Evolutionary conservation across 768 basidiomycete genomes (phyloP), one percentile per base, ranked within the genome.

Genomic region (Epithele typhae): DNA sequence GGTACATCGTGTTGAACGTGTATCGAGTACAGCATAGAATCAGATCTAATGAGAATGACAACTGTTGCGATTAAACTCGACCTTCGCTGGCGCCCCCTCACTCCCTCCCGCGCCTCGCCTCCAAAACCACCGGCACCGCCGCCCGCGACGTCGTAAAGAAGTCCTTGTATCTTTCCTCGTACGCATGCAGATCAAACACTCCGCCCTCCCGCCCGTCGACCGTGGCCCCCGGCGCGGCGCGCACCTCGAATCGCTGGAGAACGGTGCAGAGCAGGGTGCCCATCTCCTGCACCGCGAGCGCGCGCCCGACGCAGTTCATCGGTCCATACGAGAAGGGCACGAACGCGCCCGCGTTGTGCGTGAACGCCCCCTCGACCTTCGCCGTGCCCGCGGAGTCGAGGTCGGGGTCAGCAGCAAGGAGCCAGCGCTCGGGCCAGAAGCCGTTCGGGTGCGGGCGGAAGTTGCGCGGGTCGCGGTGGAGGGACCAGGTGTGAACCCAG

Each of bases 261-360:
- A 71, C 40, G n/a, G 62, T 32, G 25, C 58, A 55, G 7, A 67
- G 22, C 18, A 69, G 49, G 34, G 51, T 57, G 37, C 63, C 61
- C 53, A 70, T 42, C 50, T 69, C 66, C 25, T 60, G 55, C 46
- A 65, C 52, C 35, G 74, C 74, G n/a, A 74, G 59, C 58, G 69
- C 51, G 52, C 68, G 71, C 15, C 77, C 78, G 9, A 66, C 69
- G 51, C 79, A 79, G 51, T 75, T 75, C 14, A 70, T 67, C 12
- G 76, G 75, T 0, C 78, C 78, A 30, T 62, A 59, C 22, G 72
- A 73, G 53, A 73, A 73, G 1, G 74, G 70, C 25, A 69, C 62
- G 59, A 67, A 74, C 11, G 62, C 70, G 42, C 42, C 38, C 14
- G 48, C n/a, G 49, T 70, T 64, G 40, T 55, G 48, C 35, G 56